Conservation (phyloP, 176 grass and related monocot species). For the Triticum timopheevii region DNA sequence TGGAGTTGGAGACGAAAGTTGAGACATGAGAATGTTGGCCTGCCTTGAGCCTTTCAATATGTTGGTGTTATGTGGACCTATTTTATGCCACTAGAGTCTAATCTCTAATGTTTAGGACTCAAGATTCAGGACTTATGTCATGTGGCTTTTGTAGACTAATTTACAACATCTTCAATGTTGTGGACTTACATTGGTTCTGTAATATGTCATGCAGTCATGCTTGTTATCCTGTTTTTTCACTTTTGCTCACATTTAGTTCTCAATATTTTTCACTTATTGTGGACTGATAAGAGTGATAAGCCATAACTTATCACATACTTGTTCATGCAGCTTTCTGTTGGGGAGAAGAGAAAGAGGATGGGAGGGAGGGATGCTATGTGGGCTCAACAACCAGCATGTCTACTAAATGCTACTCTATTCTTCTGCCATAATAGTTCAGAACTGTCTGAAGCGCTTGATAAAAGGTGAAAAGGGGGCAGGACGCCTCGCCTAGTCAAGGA, state of each 20-base stretch:
- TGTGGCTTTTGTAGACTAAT: background rate
- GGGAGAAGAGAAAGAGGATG: background rate
- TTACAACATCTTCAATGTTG: background rate
- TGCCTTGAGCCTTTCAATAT: too few relatives aligned
- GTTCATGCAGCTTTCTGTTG: background rate
- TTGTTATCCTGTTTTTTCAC: background rate
- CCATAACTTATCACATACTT: too few relatives aligned
- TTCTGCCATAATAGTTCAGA: background rate
- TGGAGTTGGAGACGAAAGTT: background rate
- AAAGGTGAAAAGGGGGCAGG: background rate
- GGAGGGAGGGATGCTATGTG: background rate
- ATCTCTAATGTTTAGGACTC: background rate
- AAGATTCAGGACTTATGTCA: background rate
- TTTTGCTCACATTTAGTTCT: background rate
- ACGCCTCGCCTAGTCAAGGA: background rate
- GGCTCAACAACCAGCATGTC: background rate
- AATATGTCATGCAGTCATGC: background rate
- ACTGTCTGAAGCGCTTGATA: background rate
- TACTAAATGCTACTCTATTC: too few relatives aligned
- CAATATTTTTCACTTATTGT: too few relatives aligned
- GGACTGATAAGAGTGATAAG: too few relatives aligned
- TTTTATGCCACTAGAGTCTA: too few relatives aligned
- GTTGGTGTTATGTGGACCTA: too few relatives aligned
- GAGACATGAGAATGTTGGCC: too few relatives aligned
- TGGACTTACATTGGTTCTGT: too few relatives aligned